A percentile compares a stretch with the other conserved stretches of the same genome.
These are phyloP conservation scores for Populus hybrid DNA, from an alignment of 441 rosid genomes.

Conservation along the genomic window DNA sequence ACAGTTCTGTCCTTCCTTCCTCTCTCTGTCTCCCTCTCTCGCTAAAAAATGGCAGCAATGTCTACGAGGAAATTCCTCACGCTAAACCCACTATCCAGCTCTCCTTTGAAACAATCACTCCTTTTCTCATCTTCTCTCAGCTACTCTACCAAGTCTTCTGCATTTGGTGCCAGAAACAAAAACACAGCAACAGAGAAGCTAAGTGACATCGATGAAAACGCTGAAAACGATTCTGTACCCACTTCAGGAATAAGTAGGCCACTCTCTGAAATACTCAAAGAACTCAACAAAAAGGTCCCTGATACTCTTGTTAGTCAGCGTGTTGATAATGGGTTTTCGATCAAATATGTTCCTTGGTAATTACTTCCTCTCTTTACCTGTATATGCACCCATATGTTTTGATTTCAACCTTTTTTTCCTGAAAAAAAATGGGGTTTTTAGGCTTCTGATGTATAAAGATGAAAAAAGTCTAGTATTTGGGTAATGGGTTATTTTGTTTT, in stretches of 20 bases:
- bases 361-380: neutral
- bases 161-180: neutral
- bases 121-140: neutral
- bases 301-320: slow-evolving; percentile 55
- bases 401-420: neutral
- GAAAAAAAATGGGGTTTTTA: neutral
- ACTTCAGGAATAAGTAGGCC: slow-evolving; percentile 78
- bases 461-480: neutral
- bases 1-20: too few relatives aligned
- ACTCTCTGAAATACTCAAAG: slow-evolving; percentile 64
- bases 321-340: slow-evolving; percentile 54
- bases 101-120: neutral
- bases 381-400: neutral
- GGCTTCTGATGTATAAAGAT: neutral
- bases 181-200: slow-evolving; percentile 8
- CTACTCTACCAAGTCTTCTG: slow-evolving; percentile 5
- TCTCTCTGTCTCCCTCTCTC: neutral
- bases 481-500: neutral
- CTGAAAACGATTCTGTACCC: slow-evolving; percentile 36
- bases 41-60: neutral
- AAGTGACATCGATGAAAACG: slow-evolving; percentile 15
- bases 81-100: neutral
- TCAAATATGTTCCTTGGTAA: slow-evolving; percentile 80
- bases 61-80: neutral
- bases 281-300: slow-evolving; percentile 80